phyloP scores from a whole-genome alignment of 768 basidiomycete genomes.

The Mycena latifolia region DNA sequence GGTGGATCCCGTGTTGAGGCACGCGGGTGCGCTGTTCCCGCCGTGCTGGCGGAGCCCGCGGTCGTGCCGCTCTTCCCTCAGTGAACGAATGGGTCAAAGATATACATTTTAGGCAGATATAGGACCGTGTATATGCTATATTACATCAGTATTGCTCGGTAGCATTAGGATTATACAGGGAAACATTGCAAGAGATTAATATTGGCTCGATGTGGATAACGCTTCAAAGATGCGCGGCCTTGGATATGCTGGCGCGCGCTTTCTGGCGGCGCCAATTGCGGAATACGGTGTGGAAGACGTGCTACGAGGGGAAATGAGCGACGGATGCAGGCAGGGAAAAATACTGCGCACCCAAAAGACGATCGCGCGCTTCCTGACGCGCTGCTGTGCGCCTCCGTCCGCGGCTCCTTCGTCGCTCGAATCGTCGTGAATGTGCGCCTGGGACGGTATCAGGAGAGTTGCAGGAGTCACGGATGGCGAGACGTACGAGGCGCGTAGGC shows the following conservation, averaged over 20 bases:
- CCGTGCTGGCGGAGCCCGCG: too few species aligned
- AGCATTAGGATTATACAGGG: background rate
- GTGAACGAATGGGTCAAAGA: too few species aligned
- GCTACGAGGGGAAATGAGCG: background rate
- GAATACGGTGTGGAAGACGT: conserved; percentile 16
- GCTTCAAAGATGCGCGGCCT: background rate
- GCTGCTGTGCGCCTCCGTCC: background rate
- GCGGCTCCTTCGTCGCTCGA: background rate
- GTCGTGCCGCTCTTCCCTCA: too few species aligned
- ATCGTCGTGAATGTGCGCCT: conserved; percentile 11
- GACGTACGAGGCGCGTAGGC: conserved; percentile 13
- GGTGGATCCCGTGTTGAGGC: too few species aligned
- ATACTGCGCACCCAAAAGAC: background rate
- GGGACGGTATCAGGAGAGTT: background rate
- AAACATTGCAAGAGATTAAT: background rate
- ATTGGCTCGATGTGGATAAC: background rate
- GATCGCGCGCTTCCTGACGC: background rate
- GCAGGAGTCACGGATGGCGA: background rate
- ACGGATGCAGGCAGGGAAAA: background rate
- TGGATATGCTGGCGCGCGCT: background rate
- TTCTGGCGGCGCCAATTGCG: conserved; percentile 24
- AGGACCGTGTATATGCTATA: too few species aligned
- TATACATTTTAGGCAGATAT: too few species aligned
- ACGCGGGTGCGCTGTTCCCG: too few species aligned
- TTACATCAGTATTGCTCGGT: background rate